A percentile compares a stretch with the other conserved stretches of the same genome.
These are phyloP conservation scores for Cucurbita ficifolia DNA, from an alignment of 306 rosid genomes.

Conservation along the genomic window DNA sequence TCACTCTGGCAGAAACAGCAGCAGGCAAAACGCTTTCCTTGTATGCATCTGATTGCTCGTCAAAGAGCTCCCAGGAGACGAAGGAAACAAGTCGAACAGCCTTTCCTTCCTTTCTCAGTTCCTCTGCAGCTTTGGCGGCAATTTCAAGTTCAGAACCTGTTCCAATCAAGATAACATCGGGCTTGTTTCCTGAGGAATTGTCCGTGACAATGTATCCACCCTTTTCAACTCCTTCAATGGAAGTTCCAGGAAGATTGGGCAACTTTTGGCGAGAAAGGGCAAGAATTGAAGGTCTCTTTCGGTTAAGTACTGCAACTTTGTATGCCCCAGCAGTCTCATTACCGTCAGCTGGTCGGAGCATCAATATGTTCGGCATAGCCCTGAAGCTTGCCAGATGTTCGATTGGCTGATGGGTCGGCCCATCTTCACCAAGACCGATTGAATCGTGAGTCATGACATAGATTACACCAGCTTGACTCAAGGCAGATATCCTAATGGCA, in stretches of 20 bases:
- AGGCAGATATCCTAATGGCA: constrained; percentile 89
- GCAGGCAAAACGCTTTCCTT: constrained; percentile 89
- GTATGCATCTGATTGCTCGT: constrained; percentile 70
- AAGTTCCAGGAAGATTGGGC: constrained; percentile 70
- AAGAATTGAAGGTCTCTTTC: constrained; percentile 88
- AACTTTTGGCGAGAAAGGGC: constrained; percentile 93
- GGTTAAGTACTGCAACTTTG: constrained; percentile 64
- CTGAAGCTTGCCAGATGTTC: constrained; percentile 98
- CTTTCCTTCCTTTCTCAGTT: constrained; percentile 84
- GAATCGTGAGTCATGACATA: constrained; percentile 98
- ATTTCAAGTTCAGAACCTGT: constrained; percentile 96
- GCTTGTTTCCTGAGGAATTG: constrained; percentile 84
- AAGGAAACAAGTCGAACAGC: constrained; percentile 78
- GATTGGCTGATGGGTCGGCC: constrained; percentile 94
- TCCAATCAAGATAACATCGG: constrained; percentile 81
- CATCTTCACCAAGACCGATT: constrained; percentile 97
- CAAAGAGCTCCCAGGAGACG: constrained; percentile 84
- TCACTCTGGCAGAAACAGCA: constrained; percentile 76
- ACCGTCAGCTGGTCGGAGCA: constrained; percentile 98
- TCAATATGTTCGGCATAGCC: constrained; percentile 92
- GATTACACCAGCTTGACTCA: constrained; percentile 58
- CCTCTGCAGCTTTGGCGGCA: constrained; percentile 78
- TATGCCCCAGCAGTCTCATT: constrained; percentile 97
- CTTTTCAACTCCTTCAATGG: constrained; percentile 75
- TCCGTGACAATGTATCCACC: constrained; percentile 78